Conservation (phyloP, 805 yeast species). For the Nakazawaea molendinolei region DNA sequence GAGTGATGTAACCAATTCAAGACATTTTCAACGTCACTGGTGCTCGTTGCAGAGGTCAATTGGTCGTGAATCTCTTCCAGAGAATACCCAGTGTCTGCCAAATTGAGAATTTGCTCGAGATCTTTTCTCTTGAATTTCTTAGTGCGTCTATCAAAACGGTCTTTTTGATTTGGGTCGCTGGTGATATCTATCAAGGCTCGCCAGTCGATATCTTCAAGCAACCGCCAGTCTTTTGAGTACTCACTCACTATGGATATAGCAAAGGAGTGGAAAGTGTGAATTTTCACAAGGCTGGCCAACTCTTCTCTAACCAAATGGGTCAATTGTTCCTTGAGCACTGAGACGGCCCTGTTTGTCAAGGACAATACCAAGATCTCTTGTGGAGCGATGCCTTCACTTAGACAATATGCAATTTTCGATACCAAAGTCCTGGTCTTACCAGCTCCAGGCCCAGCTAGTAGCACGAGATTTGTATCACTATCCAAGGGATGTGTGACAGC, state of each 20-base stretch:
- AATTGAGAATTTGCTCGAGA: constrained; percentile 5
- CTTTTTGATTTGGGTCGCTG: not conserved
- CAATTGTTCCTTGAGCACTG: constrained; percentile 31
- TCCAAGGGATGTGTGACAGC: constrained; percentile 37
- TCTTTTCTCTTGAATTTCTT: constrained; percentile 5
- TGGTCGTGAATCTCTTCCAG: not conserved
- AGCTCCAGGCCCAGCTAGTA: constrained; percentile 69
- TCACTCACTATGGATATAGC: constrained; percentile 43
- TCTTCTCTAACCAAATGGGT: constrained; percentile 26
- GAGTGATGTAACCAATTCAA: constrained; percentile 9
- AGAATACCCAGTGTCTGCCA: constrained; percentile 2
- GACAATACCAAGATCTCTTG: constrained; percentile 54
- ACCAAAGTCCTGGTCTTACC: constrained; percentile 64
- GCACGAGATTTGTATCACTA: constrained; percentile 36
- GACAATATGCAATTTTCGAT: constrained; percentile 41
- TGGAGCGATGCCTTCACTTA: constrained; percentile 36
- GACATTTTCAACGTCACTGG: not conserved
- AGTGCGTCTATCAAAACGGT: not conserved
- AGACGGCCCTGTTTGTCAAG: constrained; percentile 65
- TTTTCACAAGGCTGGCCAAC: constrained; percentile 27
- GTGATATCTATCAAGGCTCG: constrained; percentile 30
- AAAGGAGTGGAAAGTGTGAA: constrained; percentile 60
- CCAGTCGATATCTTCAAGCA: constrained; percentile 56
- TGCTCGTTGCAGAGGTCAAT: not conserved
- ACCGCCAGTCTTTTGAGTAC: constrained; percentile 22